Evolutionary conservation across 306 rosid genomes (phyloP), one percentile per base, ranked within the genome.

Genomic region (Prunus mongolica): DNA sequence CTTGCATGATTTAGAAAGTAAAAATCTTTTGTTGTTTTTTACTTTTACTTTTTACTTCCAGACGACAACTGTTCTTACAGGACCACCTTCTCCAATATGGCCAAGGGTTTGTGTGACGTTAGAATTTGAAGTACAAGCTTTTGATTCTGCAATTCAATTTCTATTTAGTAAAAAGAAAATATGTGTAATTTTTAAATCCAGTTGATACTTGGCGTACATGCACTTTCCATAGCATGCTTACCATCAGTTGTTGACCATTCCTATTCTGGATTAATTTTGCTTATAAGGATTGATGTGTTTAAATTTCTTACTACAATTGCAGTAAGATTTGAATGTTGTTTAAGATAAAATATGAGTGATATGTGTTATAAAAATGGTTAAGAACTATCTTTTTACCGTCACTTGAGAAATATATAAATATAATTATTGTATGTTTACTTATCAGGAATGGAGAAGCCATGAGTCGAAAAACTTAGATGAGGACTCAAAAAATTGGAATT

Each of bases 361-460:
- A 34, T 55, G 11, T 55, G 20, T 56, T n/a, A 56, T 12, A 10
- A 9, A 25, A 12, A 56, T 20, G 61, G 25, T 56, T 20, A 56
- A n/a, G 2, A 56, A 56, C 6, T 20, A 20, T 34, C 8, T 34
- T 34, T 34, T 34, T 34, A 34, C 41, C 0, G 41, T 34, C 41
- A 34, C 8, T 0, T 34, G 41, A 34, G 8, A 34, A 34, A 34
- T 8, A 38, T 6, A 38, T 38, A 38, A 38, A 38, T 0, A 38
- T 38, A 38, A 38, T 6, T 38, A 34, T 6, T 34, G 41, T 34
- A 34, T 34, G 8, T 34, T 34, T 34, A 34, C 4, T 34, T 34
- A 34, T 5, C 2, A 6, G 0, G 41, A 6, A 34, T 6, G 2
- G 4, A 0, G 0, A 38, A 38, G 41, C 0, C 2, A 6, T 6